Evolutionary conservation across 2,329 filamentous ascomycete genomes (phyloP), one percentile per base, ranked within the genome.

Genomic region (Magnaporthiopsis poae): DNA sequence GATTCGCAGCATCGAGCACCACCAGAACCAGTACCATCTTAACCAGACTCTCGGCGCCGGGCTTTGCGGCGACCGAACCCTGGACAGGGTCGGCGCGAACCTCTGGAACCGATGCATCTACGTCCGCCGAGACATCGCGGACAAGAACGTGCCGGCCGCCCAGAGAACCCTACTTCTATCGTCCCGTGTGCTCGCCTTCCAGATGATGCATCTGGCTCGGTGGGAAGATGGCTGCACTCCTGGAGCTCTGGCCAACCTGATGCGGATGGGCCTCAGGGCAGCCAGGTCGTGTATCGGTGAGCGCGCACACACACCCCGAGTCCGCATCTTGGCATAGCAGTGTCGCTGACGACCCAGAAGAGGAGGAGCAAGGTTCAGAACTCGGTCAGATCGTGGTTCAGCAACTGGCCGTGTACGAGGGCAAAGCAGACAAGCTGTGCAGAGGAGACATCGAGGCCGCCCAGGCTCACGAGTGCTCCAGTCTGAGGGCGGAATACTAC

Each of bases 21-120:
- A 64, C 9, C 60, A 31, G 15, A 46, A 35, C 21, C 46, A 56
- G n/a, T 56, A 56, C 46, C 46, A 56, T n/a, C 7, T 56, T 11
- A 21, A 56, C 46, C 61, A 39, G 67, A 68, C 1, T 72, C 70
- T 66, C 9, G 74, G 72, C 12, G 69, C 77, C 1, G 71, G 70
- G 15, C 60, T 73, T 15, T 68, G 71, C 13, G 73, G 74, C 1
- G 77, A 79, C 60, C 74, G 77, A 31, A 80, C 83, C 5, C 76
- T 91, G 3, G 87, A 90, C 68, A 74, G 70, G 5, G 70, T 79
- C 8, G 89, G 84, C 66, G 82, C 83, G 0, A 77, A 79, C 31
- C 76, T 92, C 9, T 92, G 89, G 89, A 92, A 92, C 69, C 73
- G 83, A 7, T 86, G 86, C 60, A 86, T 86, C 1, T 81, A 83